phyloP scores from a whole-genome alignment of 345 rosid species.

The Anastatica hierochuntica region DNA sequence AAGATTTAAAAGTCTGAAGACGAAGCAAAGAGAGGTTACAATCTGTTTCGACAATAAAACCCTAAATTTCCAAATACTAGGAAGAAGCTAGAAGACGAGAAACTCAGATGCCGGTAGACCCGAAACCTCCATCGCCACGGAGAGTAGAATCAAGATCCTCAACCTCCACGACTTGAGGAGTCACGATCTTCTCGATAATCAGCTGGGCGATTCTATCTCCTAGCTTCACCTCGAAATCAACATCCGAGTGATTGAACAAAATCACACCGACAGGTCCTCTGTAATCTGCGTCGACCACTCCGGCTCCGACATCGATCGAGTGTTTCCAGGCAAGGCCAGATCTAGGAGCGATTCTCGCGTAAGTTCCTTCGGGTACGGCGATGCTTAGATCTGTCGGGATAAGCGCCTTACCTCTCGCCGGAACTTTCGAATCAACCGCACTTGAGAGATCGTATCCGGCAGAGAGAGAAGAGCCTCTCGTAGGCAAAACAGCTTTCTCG shows the following conservation, averaged over 20 bases:
- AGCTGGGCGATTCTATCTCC: constrained; percentile 72
- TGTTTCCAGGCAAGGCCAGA: constrained; percentile 78
- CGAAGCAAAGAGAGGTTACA: no score
- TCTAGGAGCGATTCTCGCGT: constrained; percentile 75
- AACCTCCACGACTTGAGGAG: constrained; percentile 57
- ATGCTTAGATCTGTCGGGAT: constrained; percentile 72
- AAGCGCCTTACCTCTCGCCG: constrained; percentile 75
- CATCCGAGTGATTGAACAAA: constrained; percentile 56
- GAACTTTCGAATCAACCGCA: constrained; percentile 53
- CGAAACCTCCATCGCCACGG: constrained; percentile 80
- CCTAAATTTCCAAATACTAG: no score
- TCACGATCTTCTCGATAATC: constrained; percentile 60
- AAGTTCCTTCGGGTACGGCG: constrained; percentile 58
- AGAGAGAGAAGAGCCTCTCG: constrained; percentile 57
- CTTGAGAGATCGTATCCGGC: constrained; percentile 88
- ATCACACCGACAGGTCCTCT: constrained; percentile 74
- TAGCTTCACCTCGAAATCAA: constrained; percentile 46
- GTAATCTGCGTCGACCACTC: constrained; percentile 75
- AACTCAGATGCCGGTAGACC: constrained; percentile 54
- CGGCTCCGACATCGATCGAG: constrained; percentile 71
- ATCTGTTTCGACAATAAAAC: no score
- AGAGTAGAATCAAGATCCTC: constrained; percentile 55
- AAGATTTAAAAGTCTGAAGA: no score
- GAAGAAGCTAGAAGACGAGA: neutral
- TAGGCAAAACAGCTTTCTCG: constrained; percentile 60